phyloP scores from a whole-genome alignment of 192 early-diverging fungal species.

The Coemansia sp. region DNA sequence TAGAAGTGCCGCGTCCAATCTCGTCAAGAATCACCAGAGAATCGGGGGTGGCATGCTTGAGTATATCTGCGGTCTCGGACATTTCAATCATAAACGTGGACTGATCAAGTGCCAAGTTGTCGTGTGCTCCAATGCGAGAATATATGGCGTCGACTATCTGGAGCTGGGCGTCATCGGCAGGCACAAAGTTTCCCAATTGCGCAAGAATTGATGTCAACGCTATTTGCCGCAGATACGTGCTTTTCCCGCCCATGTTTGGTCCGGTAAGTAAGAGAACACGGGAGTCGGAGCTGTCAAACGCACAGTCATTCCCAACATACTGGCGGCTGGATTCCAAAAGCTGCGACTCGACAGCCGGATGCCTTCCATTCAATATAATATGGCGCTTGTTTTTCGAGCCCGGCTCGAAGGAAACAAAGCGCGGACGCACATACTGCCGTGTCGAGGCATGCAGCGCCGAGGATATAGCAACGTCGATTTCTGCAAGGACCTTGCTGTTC shows the following conservation, averaged over 20 bases:
- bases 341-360: constrained; percentile 63
- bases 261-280: constrained; percentile 72
- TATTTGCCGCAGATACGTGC: constrained; percentile 80
- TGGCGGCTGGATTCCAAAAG: constrained; percentile 52
- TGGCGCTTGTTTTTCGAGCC: neutral
- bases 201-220: constrained; percentile 79
- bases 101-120: constrained; percentile 63
- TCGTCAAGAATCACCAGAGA: constrained; percentile 91
- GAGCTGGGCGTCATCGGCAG: constrained; percentile 75
- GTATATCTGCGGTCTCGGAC: constrained; percentile 80
- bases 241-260: constrained; percentile 91
- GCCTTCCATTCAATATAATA: constrained; percentile 55
- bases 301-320: constrained; percentile 61
- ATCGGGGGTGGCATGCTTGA: constrained; percentile 63
- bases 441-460: constrained; percentile 60
- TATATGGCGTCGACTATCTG: constrained; percentile 71
- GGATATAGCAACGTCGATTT: constrained; percentile 66
- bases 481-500: constrained; percentile 63
- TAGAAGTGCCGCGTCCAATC: constrained; percentile 68
- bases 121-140: constrained; percentile 73
- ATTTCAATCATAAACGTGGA: constrained; percentile 91
- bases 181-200: constrained; percentile 82
- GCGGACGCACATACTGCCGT: constrained; percentile 60
- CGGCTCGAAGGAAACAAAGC: constrained; percentile 1
- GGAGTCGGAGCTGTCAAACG: constrained; percentile 19